A percentile compares a stretch with the other conserved stretches of the same genome.
These are phyloP conservation scores for Candida sp. DNA, from an alignment of 1,139 yeast species.

Conservation along the genomic window DNA sequence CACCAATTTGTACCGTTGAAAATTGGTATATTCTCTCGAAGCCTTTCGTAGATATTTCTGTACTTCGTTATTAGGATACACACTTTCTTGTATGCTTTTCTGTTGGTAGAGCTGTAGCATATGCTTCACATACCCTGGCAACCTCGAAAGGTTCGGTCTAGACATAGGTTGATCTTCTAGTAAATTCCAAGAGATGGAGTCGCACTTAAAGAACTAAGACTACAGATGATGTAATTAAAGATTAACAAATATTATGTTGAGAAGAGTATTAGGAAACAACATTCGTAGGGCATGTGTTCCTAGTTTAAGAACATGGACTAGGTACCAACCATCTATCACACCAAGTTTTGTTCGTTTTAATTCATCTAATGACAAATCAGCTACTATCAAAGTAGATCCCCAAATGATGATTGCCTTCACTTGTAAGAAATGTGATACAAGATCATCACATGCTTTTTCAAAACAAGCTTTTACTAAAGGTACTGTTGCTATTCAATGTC, in stretches of 20 bases:
- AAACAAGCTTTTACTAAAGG: conserved; percentile 90
- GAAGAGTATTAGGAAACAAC: not conserved
- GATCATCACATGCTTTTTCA: conserved; percentile 85
- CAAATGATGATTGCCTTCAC: conserved; percentile 86
- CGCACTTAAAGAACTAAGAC: not conserved
- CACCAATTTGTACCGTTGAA: conserved; percentile 17
- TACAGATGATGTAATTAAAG: not conserved
- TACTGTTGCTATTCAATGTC: conserved; percentile 87
- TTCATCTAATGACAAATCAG: conserved; percentile 7
- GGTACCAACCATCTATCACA: too few species aligned
- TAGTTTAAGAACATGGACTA: too few species aligned
- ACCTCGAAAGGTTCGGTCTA: conserved; percentile 6
- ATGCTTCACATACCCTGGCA: conserved; percentile 8
- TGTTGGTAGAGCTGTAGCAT: conserved; percentile 9
- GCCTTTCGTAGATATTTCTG: conserved; percentile 13
- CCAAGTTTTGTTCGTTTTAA: not conserved
- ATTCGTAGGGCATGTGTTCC: not conserved
- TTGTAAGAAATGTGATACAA: conserved; percentile 79
- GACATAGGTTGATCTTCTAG: conserved; percentile 7
- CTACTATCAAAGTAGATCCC: conserved; percentile 52
- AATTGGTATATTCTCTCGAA: conserved; percentile 15
- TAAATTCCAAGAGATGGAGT: not conserved
- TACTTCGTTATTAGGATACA: conserved; percentile 9
- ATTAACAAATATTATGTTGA: too few species aligned
- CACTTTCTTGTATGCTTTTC: conserved; percentile 7